Conservation (phyloP, 1,284 basidiomycete species). For the Rhodotorula sp. region DNA sequence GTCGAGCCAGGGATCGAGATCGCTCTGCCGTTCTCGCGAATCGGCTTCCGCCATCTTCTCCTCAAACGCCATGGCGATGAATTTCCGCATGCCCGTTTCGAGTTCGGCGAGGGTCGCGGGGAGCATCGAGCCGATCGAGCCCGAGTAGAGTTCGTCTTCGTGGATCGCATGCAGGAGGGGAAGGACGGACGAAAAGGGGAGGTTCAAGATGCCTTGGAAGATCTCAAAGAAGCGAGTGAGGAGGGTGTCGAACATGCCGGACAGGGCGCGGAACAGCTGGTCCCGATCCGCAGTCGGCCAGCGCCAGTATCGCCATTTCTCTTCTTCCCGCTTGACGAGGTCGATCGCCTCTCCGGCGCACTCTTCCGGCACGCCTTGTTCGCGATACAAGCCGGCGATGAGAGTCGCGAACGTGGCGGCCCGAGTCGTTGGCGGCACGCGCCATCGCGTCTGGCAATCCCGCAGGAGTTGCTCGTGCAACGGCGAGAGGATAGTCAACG, state of each 20-base stretch:
- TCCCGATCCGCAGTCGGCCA: constrained; percentile 72
- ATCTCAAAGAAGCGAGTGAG: constrained; percentile 79
- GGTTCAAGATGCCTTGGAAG: constrained; percentile 68
- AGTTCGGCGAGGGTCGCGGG: constrained; percentile 48
- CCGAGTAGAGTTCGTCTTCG: constrained; percentile 43
- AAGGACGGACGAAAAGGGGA: constrained; percentile 70
- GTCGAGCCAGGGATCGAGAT: constrained; percentile 67
- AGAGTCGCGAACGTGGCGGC: constrained; percentile 79
- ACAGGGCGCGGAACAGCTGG: constrained; percentile 41
- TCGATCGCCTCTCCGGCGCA: constrained; percentile 87
- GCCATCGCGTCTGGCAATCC: constrained; percentile 85
- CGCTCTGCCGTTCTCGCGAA: constrained; percentile 63
- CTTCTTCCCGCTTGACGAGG: constrained; percentile 66
- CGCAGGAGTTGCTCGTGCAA: constrained; percentile 78
- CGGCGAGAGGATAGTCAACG: constrained; percentile 83
- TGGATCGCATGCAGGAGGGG: constrained; percentile 52
- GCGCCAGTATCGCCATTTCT: constrained; percentile 58
- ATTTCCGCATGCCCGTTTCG: constrained; percentile 54
- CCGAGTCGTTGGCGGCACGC: constrained; percentile 75
- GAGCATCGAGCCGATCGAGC: constrained; percentile 43
- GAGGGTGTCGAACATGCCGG: constrained; percentile 77
- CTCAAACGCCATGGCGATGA: constrained; percentile 48
- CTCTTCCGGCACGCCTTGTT: constrained; percentile 57
- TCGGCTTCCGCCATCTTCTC: constrained; percentile 63
- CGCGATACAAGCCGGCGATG: constrained; percentile 79